Evolutionary conservation across 2,329 filamentous ascomycete genomes (phyloP), one percentile per base, ranked within the genome.

Genomic region (Monosporascus sp.): DNA sequence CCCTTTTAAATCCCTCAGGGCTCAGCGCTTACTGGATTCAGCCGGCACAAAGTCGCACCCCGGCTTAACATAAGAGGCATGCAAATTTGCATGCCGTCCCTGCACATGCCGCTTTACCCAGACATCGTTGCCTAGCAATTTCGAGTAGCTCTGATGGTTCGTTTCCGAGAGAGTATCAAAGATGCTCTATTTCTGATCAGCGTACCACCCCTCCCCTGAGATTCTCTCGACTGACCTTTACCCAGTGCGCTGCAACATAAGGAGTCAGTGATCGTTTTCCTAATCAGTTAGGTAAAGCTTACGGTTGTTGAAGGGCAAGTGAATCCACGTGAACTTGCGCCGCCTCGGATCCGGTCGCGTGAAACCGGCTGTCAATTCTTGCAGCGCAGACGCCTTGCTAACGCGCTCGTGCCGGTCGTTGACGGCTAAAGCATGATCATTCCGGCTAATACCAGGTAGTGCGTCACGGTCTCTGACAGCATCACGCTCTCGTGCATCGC

Each of bases 251-350:
- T 35, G 14, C 31, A 14, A 35, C 31, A 11, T 35, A 14, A 35
- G 9, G 11, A 14, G 31, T 35, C 31, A 35, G 31, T 14, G 14
- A 35, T 35, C 5, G 31, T 35, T 35, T 11, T 14, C 9, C 31
- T 35, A 35, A 5, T 14, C 9, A 35, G 9, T 35, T 14, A 14
- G 11, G 5, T 14, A 35, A 35, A 5, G 1, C 31, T 14, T 35
- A 35, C 31, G 78, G 50, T 83, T 82, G 8, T 79, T 83, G 27
- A 76, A 82, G 0, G 80, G 77, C 18, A 81, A 58, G 64, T 83
- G 80, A 47, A 83, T 74, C 80, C 81, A 83, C 59, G 78, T 75
- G 58, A 82, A 82, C 62, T 77, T 81, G 24, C 77, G 72, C 52
- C 62, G 63, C 2, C 60, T 55, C 2, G 70, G 67, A 48, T 72